Base-by-base conservation (phyloP, 2,329 filamentous ascomycete species). In the Alternaria burnsii region DNA sequence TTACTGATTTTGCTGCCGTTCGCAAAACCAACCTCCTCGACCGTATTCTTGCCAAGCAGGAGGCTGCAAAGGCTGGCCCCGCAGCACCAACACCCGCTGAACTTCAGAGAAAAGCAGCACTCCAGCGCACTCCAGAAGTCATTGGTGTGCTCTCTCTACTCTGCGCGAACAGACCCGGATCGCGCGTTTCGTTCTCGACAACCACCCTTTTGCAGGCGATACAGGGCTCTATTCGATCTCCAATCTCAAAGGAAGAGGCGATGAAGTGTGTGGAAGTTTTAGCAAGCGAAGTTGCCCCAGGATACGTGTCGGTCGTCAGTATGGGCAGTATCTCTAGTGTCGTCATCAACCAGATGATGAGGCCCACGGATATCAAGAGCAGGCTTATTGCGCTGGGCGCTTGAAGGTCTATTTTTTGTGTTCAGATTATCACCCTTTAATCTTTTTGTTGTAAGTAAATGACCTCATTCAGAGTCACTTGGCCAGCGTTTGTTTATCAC, bases 11-110 rank as follows among this genome's bases (percentile, higher is more conserved):
- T 50, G 70, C 77, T 26, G 71, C 76, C 20, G 73, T 80, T 14
- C 81, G 82, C 59, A 79, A 80, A 61, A 77, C 78, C 26, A 80
- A 78, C 43, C 81, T 85, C 20, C 79, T 85, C 41, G 82, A 84
- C 53, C 82, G 83, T 56, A 82, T 85, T 50, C 79, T 83, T 14
- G 82, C 82, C 20, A 85, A 84, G 69, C 82, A 84, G 69, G 76
- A 77, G 26, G 67, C 76, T 24, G 75, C 77, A 5, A 76, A 79
- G 28, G 67, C 70, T 20, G 73, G 76, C 1, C 78, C 81, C 1
- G 65, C 72, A 1, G 76, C 80, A 1, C 81, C 80, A 1, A 78
- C 80, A 0, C 74, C 78, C 28, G 78, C 78, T 12, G 77, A 83
- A 51, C 74, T 81, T 5, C 78, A 80, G 41, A 82, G 82, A n/a